phyloP scores from a whole-genome alignment of 78 protist species.

The Dictyostelium capitatum region DNA sequence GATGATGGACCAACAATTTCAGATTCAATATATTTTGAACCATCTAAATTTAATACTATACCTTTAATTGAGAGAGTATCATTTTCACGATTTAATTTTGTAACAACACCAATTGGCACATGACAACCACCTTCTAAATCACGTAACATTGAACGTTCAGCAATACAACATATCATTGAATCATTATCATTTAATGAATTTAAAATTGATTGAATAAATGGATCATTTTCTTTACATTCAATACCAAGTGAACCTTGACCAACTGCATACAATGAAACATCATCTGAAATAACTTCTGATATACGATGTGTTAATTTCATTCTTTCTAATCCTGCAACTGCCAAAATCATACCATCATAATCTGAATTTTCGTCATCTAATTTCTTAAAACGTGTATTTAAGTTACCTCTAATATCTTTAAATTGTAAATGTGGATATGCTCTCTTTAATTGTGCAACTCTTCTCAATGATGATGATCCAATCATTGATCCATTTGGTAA shows the following conservation, averaged over 20 bases:
- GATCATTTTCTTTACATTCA: slow-evolving; percentile 75
- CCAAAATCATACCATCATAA: slow-evolving; percentile 86
- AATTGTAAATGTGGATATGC: slow-evolving; percentile 76
- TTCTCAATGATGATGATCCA: slow-evolving; percentile 85
- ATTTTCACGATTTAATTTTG: background rate
- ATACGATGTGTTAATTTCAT: slow-evolving; percentile 56
- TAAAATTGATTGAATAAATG: slow-evolving; percentile 26
- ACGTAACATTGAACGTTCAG: slow-evolving; percentile 82
- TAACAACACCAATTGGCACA: slow-evolving; percentile 86
- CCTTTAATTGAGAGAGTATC: slow-evolving; percentile 23
- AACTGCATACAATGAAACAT: slow-evolving; percentile 82
- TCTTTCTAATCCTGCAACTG: slow-evolving; percentile 88
- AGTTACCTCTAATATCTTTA: slow-evolving; percentile 88
- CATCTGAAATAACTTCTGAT: slow-evolving; percentile 60
- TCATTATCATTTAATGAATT: slow-evolving; percentile 18
- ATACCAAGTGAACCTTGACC: slow-evolving; percentile 90
- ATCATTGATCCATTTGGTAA: slow-evolving; percentile 87
- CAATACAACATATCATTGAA: slow-evolving; percentile 45
- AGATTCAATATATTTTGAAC: slow-evolving; percentile 33
- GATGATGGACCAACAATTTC: slow-evolving; percentile 15
- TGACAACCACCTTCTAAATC: slow-evolving; percentile 90
- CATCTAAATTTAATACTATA: slow-evolving; percentile 76
- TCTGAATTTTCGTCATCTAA: slow-evolving; percentile 64
- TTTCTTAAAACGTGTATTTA: slow-evolving; percentile 88
- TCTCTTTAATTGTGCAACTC: slow-evolving; percentile 78